Evolutionary conservation across 345 rosid genomes (phyloP).

Genomic region (Melaleuca quinquenervia): DNA sequence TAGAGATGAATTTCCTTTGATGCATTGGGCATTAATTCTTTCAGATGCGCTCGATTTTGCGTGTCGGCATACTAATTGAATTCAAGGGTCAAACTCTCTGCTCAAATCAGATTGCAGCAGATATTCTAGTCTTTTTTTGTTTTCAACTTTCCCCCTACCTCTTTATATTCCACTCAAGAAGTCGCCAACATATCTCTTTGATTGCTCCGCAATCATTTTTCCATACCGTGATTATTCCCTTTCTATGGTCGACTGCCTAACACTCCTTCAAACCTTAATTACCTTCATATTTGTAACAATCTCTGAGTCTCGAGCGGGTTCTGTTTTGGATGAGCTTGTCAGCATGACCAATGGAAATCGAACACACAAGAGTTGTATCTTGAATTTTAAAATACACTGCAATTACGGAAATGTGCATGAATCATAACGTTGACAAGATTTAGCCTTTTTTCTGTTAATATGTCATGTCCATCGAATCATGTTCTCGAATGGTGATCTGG

Average conservation of each 20-base stretch:
- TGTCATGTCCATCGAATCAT: background rate
- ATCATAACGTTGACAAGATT: background rate
- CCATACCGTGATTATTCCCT: background rate
- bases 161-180: background rate
- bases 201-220: background rate
- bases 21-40: background rate
- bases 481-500: background rate
- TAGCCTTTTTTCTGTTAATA: background rate
- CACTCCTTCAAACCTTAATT: background rate
- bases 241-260: background rate
- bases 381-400: background rate
- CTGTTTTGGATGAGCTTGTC: background rate
- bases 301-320: background rate
- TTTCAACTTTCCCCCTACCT: background rate
- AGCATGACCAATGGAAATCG: background rate
- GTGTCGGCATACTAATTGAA: background rate
- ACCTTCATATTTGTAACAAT: background rate
- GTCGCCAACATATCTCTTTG: background rate
- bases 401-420: background rate
- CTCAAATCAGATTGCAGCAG: background rate
- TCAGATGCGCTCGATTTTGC: background rate
- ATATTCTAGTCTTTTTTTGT: background rate
- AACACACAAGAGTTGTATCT: background rate
- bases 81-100: background rate
- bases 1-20: background rate